A percentile compares a stretch with the other conserved stretches of the same genome.
Evolutionary conservation across 768 basidiomycete species (phyloP).

Genomic region (Termitomyces sp.): DNA sequence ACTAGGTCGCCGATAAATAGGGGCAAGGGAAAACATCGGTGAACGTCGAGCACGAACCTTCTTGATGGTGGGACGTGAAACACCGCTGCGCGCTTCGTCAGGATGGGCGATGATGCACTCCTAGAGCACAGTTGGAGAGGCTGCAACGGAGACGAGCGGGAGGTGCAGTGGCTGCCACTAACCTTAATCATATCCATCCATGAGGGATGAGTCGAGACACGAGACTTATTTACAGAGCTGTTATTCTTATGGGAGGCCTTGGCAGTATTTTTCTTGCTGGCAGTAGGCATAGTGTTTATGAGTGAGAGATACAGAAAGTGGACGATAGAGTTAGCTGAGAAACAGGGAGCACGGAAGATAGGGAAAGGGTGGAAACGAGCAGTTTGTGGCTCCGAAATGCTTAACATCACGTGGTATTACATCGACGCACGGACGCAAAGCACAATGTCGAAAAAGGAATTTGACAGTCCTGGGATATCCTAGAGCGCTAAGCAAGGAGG

Average conservation of each 20-base stretch:
- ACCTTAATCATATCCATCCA: constrained; percentile 85
- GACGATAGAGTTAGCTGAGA: constrained; percentile 1
- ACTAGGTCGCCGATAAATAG: constrained; percentile 34
- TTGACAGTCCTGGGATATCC: not conserved
- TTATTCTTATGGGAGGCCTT: constrained; percentile 32
- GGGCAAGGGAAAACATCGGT: constrained; percentile 8
- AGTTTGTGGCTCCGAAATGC: constrained; percentile 18
- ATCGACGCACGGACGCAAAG: constrained; percentile 20
- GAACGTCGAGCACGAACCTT: constrained; percentile 36
- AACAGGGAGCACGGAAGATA: constrained; percentile 9
- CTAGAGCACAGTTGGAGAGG: constrained; percentile 18
- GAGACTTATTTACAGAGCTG: constrained; percentile 28
- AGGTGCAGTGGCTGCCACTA: constrained; percentile 13
- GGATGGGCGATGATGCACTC: constrained; percentile 73
- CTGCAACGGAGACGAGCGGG: constrained; percentile 7
- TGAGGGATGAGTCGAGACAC: constrained; percentile 48
- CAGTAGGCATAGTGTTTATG: constrained; percentile 17
- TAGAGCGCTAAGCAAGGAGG: not conserved
- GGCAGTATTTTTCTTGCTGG: constrained; percentile 32
- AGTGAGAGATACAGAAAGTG: not conserved
- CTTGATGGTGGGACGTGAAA: constrained; percentile 82
- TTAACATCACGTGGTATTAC: constrained; percentile 21
- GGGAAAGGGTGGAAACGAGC: constrained; percentile 20
- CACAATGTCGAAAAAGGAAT: constrained; percentile 1
- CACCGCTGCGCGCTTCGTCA: constrained; percentile 68